Evolutionary conservation across 2,329 filamentous ascomycete genomes (phyloP).

Genomic region (Claviceps paspali): DNA sequence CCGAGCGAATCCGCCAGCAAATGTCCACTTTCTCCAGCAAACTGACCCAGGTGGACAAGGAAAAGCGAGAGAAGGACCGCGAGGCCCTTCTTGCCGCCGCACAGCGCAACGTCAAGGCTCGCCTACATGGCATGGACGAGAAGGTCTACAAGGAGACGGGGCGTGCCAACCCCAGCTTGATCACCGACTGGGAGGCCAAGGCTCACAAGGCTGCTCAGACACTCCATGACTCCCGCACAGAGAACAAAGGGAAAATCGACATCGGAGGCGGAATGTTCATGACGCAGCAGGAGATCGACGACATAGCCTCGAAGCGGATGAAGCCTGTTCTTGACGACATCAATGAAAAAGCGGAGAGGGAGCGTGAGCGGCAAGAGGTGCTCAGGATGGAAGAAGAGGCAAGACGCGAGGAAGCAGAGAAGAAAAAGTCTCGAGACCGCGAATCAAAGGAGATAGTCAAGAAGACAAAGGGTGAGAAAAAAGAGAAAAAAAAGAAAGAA

Average conservation of each 20-base stretch:
- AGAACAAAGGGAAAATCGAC: constrained; percentile 41
- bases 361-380: constrained; percentile 52
- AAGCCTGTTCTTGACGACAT: constrained; percentile 80
- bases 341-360: constrained; percentile 57
- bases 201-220: constrained; percentile 54
- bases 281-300: constrained; percentile 62
- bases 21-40: constrained; percentile 64
- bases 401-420: constrained; percentile 34
- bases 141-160: constrained; percentile 64
- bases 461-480: constrained; percentile 41
- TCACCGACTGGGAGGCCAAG: constrained; percentile 66
- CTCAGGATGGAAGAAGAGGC: constrained; percentile 45
- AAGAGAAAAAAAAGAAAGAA: no score
- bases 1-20: constrained; percentile 57
- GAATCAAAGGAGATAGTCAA: constrained; percentile 38
- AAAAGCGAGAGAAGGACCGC: constrained; percentile 62
- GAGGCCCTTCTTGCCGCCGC: constrained; percentile 62
- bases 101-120: constrained; percentile 70
- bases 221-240: constrained; percentile 44
- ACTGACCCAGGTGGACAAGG: constrained; percentile 51
- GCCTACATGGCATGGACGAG: constrained; percentile 68
- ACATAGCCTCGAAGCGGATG: constrained; percentile 60
- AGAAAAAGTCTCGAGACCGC: constrained; percentile 32
- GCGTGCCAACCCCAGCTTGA: constrained; percentile 50
- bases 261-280: constrained; percentile 73